phyloP scores from a whole-genome alignment of 2,329 filamentous ascomycete genomes.

The Pseudogymnoascus sp. region DNA sequence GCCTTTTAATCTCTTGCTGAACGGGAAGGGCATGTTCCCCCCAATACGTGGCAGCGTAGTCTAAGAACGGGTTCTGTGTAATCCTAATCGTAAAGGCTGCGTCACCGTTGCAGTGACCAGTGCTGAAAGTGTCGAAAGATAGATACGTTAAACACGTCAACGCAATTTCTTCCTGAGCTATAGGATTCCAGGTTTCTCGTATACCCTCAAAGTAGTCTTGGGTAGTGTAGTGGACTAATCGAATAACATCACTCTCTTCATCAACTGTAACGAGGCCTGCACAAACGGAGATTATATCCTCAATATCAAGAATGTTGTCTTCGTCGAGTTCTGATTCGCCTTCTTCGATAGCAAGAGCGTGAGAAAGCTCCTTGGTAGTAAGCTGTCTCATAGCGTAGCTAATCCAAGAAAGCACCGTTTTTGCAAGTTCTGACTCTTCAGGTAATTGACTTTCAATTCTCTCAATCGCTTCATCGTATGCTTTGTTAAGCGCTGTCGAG shows the following conservation, averaged over 20 bases:
- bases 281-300: slow-evolving; percentile 23
- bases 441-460: background rate
- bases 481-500: background rate
- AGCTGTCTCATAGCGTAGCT: background rate
- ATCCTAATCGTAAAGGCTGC: background rate
- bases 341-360: background rate
- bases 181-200: background rate
- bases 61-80: background rate
- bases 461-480: background rate
- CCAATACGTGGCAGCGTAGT: background rate
- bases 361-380: background rate
- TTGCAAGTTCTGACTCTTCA: background rate
- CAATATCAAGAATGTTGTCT: background rate
- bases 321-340: background rate
- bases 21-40: background rate
- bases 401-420: background rate
- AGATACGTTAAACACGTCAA: background rate
- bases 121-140: background rate
- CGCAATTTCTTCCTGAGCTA: background rate
- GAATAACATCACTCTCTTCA: slow-evolving; percentile 10
- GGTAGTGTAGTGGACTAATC: slow-evolving; percentile 24
- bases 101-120: background rate
- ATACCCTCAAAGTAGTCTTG: slow-evolving; percentile 22
- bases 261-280: slow-evolving; percentile 18
- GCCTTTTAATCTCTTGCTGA: background rate